Evolutionary conservation across 257 asterid species (phyloP).

Genomic region (Ocimum tenuiflorum): DNA sequence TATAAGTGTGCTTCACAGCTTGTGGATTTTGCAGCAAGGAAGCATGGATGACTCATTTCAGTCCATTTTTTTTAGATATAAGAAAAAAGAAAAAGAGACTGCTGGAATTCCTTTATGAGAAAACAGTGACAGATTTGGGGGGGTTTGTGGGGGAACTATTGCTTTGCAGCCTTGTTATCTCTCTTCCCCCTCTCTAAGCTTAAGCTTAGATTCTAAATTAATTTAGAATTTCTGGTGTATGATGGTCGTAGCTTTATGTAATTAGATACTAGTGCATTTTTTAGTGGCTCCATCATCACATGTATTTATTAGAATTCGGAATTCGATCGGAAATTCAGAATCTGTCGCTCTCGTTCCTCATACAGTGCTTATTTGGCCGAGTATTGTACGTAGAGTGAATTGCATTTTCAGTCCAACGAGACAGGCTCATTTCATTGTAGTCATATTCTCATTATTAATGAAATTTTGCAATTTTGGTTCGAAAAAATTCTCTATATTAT

Average conservation of each 20-base stretch:
- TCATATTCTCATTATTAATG: too few relatives aligned
- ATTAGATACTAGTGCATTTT: conserved; percentile 5
- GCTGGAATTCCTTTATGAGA: background rate
- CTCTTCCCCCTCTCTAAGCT: background rate
- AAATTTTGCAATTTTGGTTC: too few relatives aligned
- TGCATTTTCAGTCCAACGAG: too few relatives aligned
- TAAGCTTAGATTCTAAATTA: background rate
- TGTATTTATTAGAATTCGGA: background rate
- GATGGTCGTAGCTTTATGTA: background rate
- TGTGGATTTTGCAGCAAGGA: conserved; percentile 3
- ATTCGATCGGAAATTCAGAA: background rate
- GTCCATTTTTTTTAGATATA: background rate
- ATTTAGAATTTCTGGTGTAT: conserved; percentile 6
- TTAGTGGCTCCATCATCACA: background rate
- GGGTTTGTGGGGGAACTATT: too few relatives aligned
- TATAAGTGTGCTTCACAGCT: conserved; percentile 25
- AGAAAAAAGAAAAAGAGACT: background rate
- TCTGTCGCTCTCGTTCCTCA: too few relatives aligned
- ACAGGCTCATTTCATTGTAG: too few relatives aligned
- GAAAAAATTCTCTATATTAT: too few relatives aligned
- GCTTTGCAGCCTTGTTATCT: background rate
- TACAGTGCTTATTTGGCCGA: too few relatives aligned
- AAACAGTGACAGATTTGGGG: too few relatives aligned
- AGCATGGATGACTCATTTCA: background rate
- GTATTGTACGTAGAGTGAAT: too few relatives aligned